A percentile compares a stretch with the other conserved stretches of the same genome.
Conservation (phyloP, 2,329 filamentous ascomycete genomes). For the Pseudocercospora cruenta region DNA sequence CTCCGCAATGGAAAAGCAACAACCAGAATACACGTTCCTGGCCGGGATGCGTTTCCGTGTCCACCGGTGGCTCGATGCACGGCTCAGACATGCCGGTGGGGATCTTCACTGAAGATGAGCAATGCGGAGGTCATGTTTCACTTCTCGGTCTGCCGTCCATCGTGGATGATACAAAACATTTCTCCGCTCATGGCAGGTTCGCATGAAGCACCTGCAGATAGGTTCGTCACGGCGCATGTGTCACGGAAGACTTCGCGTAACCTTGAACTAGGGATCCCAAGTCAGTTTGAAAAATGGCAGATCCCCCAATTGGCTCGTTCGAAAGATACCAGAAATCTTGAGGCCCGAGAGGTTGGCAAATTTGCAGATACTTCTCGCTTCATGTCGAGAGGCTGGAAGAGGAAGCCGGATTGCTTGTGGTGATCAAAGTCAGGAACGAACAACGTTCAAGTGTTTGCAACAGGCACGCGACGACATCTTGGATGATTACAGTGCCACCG, state of each 20-base stretch:
- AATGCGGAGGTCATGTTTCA: background rate
- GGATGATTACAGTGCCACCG: background rate
- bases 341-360: slow-evolving; percentile 4
- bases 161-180: background rate
- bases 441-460: background rate
- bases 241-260: background rate
- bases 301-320: background rate
- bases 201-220: background rate
- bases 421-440: background rate
- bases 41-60: background rate
- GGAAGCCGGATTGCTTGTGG: background rate
- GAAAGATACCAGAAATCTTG: background rate
- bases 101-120: background rate
- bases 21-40: background rate
- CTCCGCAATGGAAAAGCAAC: background rate
- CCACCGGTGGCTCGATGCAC: background rate
- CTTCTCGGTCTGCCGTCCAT: background rate
- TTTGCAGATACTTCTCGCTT: slow-evolving; percentile 6
- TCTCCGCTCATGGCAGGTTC: background rate
- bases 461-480: background rate
- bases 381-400: background rate
- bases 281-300: background rate
- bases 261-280: background rate
- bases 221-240: background rate
- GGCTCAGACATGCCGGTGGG: background rate